Percentiles rank a stretch among this genome's conserved stretches.
Evolutionary conservation across 2,329 filamentous ascomycete genomes (phyloP).

Genomic region (Fusarium brachygibbosum): DNA sequence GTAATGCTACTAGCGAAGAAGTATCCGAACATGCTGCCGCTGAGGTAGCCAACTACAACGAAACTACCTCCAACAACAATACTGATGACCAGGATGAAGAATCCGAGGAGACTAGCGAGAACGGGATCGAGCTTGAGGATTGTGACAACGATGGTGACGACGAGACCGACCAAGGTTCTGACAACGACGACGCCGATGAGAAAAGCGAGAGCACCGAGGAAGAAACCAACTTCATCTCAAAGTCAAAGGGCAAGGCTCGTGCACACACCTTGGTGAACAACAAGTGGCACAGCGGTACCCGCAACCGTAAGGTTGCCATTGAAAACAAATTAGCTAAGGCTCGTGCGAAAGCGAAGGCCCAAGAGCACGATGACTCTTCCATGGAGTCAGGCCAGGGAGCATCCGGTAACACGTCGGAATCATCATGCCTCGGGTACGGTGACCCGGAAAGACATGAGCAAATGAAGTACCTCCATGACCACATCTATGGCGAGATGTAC

Average conservation of each 20-base stretch:
- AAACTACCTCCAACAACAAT: neutral
- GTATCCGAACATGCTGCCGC: neutral
- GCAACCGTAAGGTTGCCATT: slow-evolving; percentile 37
- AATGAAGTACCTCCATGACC: slow-evolving; percentile 51
- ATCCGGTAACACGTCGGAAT: slow-evolving; percentile 42
- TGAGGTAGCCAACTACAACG: neutral
- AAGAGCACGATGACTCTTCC: slow-evolving; percentile 5
- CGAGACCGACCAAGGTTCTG: neutral
- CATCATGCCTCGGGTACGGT: slow-evolving; percentile 36
- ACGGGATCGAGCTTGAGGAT: neutral
- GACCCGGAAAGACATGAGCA: slow-evolving; percentile 44
- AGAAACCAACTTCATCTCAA: slow-evolving; percentile 7
- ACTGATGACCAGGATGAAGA: neutral
- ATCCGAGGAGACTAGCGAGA: neutral
- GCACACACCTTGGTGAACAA: slow-evolving; percentile 5
- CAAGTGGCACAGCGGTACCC: slow-evolving; percentile 40
- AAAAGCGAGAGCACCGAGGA: neutral
- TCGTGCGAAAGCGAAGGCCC: slow-evolving; percentile 29
- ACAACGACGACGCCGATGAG: neutral
- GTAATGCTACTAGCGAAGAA: neutral
- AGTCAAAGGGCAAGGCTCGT: slow-evolving; percentile 12
- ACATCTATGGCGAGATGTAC: slow-evolving; percentile 52
- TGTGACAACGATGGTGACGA: neutral
- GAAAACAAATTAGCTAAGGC: slow-evolving; percentile 42
- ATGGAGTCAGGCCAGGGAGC: slow-evolving; percentile 49